A percentile compares a stretch with the other conserved stretches of the same genome.
Evolutionary conservation across 495 filamentous ascomycete genomes (phyloP).

Genomic region (Penicillium pulvis): DNA sequence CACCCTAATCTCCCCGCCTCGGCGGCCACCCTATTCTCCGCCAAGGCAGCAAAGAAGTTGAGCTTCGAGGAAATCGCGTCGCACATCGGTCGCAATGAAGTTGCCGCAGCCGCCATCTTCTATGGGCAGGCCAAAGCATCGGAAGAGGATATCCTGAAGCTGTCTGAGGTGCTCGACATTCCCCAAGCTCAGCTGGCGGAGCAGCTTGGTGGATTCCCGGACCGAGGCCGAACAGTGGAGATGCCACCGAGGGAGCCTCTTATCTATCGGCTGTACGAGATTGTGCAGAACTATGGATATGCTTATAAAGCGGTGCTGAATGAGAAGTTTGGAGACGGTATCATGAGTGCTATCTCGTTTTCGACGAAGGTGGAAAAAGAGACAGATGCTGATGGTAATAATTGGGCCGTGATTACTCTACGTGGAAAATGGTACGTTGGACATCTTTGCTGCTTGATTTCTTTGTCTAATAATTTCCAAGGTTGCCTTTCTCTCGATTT

Average conservation of each 20-base stretch:
- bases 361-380: conserved; percentile 96
- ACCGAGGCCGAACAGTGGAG: conserved; percentile 79
- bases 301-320: conserved; percentile 96
- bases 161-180: conserved; percentile 68
- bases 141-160: conserved; percentile 71
- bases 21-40: conserved; percentile 76
- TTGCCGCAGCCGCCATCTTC: conserved; percentile 89
- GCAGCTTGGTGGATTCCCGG: conserved; percentile 73
- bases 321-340: conserved; percentile 98
- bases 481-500: conserved; percentile 67
- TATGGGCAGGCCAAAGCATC: conserved; percentile 89
- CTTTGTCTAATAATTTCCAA: background rate
- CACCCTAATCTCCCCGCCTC: conserved; percentile 64
- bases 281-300: conserved; percentile 97
- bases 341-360: conserved; percentile 97
- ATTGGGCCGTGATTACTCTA: conserved; percentile 89
- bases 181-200: conserved; percentile 55
- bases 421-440: conserved; percentile 83
- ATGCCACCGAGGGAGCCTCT: conserved; percentile 95
- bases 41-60: conserved; percentile 73
- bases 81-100: conserved; percentile 80
- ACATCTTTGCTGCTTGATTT: background rate
- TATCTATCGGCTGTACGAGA: conserved; percentile 93
- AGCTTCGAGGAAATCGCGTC: conserved; percentile 81
- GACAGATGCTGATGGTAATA: conserved; percentile 76